Evolutionary conservation across 148 eudicot genomes (phyloP), one percentile per base, ranked within the genome.

Genomic region (Oxyria digyna): DNA sequence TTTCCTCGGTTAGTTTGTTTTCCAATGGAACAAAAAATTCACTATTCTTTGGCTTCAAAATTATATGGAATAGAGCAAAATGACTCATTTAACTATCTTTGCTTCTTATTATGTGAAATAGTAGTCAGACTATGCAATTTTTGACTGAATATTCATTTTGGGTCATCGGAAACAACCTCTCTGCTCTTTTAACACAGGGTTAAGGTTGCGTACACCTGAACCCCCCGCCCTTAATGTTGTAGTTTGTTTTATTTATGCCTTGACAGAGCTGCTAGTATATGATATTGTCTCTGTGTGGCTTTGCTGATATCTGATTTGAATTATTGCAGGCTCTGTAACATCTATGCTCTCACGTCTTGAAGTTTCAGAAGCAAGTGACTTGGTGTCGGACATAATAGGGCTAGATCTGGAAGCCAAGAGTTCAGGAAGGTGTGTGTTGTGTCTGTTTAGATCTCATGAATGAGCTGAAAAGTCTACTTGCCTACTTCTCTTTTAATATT

Each of bases 341-440:
- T 79, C 96, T 54, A 91, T 91, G 99, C 92, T 94, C 45, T 85
- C 99, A 29, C 72, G 69, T 35, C 78, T 80, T 63, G 91, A 91
- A 72, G 96, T 80, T 68, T 74, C 76, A 9, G 91, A 82, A 43
- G 97, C 96, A 69, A 77, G 72, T 67, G 79, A 74, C 18, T 80
- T 94, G 74, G 82, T 85, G 55, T 78, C 85, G 43, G 85, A 84
- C 73, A 74, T 94, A 70, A 70, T 74, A 67, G 79, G 79, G 73
- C 73, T 78, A 74, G 57, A 74, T 68, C 55, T 71, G 62, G 68
- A 77, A 65, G 38, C 82, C 78, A 62, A 73, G 40, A 77, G 72
- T 37, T 50, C 81, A 73, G 87, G 84, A 88, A 80, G 87, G 99
- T 94, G 82, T 73, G 93, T 94, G 79, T 63, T 62, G 68, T 73